Evolutionary conservation across 2,329 filamentous ascomycete species (phyloP), one percentile per base, ranked within the genome.

Genomic region (Aspergillus transmontanensis): DNA sequence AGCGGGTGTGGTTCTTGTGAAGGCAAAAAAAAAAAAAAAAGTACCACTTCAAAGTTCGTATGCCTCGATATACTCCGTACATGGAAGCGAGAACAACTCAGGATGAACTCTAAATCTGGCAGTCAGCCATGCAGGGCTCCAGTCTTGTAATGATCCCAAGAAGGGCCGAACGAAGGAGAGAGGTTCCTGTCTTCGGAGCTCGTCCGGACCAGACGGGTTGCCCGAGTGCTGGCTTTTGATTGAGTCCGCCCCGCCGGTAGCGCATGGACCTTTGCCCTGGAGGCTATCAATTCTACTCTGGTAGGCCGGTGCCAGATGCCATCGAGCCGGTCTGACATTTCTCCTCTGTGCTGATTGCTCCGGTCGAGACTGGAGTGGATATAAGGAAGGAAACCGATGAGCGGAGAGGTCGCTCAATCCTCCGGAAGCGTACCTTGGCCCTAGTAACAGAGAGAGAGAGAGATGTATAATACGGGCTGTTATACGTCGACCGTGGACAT

Each of bases 201-300:
- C 59, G 64, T 67, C 67, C 67, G 65, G 65, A 57, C 67, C 65
- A 68, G 62, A 64, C 65, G 60, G 65, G 61, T 60, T 61, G 62
- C 58, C 64, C 60, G 64, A 68, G 51, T 65, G 58, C 59, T 60
- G 60, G 43, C 53, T 45, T 30, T 32, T 39, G 60, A 62, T 28
- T 19, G 45, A 39, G 56, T 67, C 67, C 67, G 67, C 67, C 65
- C 67, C 67, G 65, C 65, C 57, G 54, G 43, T 63, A 60, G 61
- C 54, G 61, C 41, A 55, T 55, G 51, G 51, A 12, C 51, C 51
- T 16, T 26, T 41, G 32, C 6, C n/a, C 28, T 30, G 10, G 21
- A 54, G 51, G 51, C 6, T 56, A 41, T 19, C 26, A 50, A 6
- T 51, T 30, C 45, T 51, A 12, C 16, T 50, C 45, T 58, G 39